Evolutionary conservation across 169 alveolate genomes (phyloP), one percentile per base, ranked within the genome.

Genomic region (Plasmodium coatneyi): DNA sequence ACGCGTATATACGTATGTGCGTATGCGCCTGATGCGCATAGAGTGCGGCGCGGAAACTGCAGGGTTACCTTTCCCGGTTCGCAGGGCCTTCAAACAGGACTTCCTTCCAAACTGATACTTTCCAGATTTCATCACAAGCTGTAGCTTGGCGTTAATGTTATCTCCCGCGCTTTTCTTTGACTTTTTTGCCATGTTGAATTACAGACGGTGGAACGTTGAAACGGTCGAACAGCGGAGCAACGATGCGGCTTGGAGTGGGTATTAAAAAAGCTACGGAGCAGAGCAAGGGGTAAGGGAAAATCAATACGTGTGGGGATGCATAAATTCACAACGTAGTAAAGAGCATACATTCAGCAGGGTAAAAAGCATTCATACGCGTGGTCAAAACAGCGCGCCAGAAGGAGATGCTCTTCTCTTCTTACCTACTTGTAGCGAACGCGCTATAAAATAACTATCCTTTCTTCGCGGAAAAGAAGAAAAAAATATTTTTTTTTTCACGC

Each of bases 111-210:
- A 95, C 95, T 97, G 95, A 89, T 95, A 98, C 97, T 99, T 99
- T 74, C 99, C 99, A 60, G 99, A 98, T 95, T 98, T 99, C 99
- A 99, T 98, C 84, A 98, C 99, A 92, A 99, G 98, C 95, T 98
- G 99, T 70, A 99, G 97, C 95, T 98, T 98, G 83, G 98, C 95
- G 97, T 98, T 98, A 94, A 99, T 98, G 97, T 98, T 98, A 93
- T 99, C 99, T 22, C 97, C 95, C 79, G 97, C 98, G 94, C 97
- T 98, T 60, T 96, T 92, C 82, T 97, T 95, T 92, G 97, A 95
- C 82, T 98, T 96, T 96, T 97, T 97, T 80, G 95, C 98, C 98
- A 97, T 97, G 79, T 94, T 97, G 71, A 49, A 32, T 43, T 54
- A 1, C 25, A 16, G 41, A 54, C 3, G 66, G 5, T 4, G n/a